Base-by-base conservation (phyloP, 2,329 filamentous ascomycete species). In the Cadophora malorum region DNA sequence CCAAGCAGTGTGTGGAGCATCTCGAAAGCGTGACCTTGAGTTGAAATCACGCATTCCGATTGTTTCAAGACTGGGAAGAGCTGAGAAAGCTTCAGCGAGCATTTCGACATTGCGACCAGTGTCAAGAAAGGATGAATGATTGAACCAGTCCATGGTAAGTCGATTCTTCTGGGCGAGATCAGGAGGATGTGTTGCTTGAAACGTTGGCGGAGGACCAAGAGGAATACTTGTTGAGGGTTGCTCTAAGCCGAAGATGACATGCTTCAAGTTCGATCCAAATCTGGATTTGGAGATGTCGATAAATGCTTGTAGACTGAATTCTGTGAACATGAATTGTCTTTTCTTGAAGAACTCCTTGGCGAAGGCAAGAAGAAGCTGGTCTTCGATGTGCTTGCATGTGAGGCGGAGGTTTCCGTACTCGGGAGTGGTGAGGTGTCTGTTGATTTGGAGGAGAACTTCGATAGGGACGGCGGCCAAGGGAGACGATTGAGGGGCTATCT, bases 281-380 rank as follows among this genome's bases (percentile, higher is more conserved):
- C 77, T 28, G 71, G 73, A 68, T 78, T 53, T 79, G 76, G 12
- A 90, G 79, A 73, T 72, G 41, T 71, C 69, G 14, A 73, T 50
- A 25, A 73, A 41, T 0, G 83, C 80, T 63, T 85, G 81, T 10
- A 90, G 79, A 72, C 88, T 90, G 71, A 81, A 78, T 41, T 85
- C 79, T 1, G 83, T 84, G 64, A 90, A 74, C 85, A 90, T 88
- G 78, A 91, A 91, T 74, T 91, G 88, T 73, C 85, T 86, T 76
- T 87, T 88, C 62, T 80, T 81, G 78, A 92, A 91, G 80, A 89
- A 91, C 70, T 90, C 88, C 28, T 80, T 80, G 33, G 84, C 81
- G 72, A 91, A 91, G 41, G 80, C 80, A 60, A 82, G 79, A 76
- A 86, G 86, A 14, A 90, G 79, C 1, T 80, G 79, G 23, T 78